These are phyloP conservation scores for Basidiobolus meristosporus DNA, from an alignment of 371 early-diverging fungal species.

Conservation along the genomic window DNA sequence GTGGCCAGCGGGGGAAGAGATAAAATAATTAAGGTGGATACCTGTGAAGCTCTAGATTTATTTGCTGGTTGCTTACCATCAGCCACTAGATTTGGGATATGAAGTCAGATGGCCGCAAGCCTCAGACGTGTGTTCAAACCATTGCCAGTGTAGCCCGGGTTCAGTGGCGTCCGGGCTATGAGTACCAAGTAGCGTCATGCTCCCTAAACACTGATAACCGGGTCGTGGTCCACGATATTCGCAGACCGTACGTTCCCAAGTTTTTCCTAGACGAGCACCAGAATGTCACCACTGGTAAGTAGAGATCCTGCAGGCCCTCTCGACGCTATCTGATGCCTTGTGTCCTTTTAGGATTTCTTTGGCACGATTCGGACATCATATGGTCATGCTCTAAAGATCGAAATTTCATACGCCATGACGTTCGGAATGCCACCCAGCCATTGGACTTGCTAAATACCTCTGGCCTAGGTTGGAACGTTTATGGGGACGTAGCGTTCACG, in stretches of 20 bases:
- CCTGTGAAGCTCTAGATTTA: too few relatives aligned
- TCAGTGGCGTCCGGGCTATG: constrained; percentile 57
- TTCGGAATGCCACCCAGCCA: constrained; percentile 21
- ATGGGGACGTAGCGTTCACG: constrained; percentile 44
- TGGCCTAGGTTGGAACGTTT: constrained; percentile 44
- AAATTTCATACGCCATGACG: constrained; percentile 31
- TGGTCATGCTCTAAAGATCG: constrained; percentile 68
- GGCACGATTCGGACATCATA: constrained; percentile 38
- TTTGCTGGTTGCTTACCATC: neutral
- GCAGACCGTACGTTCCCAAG: constrained; percentile 49
- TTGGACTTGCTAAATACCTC: constrained; percentile 20
- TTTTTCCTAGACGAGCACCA: constrained; percentile 52
- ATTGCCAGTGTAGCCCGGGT: constrained; percentile 53
- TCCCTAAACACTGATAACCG: constrained; percentile 39
- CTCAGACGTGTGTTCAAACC: constrained; percentile 41
- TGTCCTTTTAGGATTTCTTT: constrained; percentile 29
- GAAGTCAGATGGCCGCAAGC: constrained; percentile 39
- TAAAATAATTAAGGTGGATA: constrained; percentile 51
- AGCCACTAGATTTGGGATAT: constrained; percentile 52
- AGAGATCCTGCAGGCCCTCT: too few relatives aligned
- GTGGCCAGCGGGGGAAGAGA: constrained; percentile 75
- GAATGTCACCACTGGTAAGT: constrained; percentile 46
- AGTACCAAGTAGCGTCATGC: constrained; percentile 54
- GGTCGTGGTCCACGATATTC: constrained; percentile 59
- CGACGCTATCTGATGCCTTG: too few relatives aligned